A percentile compares a stretch with the other conserved stretches of the same genome.
Conservation (phyloP, 2,329 filamentous ascomycete species). For the Niveomyces coronatus region DNA sequence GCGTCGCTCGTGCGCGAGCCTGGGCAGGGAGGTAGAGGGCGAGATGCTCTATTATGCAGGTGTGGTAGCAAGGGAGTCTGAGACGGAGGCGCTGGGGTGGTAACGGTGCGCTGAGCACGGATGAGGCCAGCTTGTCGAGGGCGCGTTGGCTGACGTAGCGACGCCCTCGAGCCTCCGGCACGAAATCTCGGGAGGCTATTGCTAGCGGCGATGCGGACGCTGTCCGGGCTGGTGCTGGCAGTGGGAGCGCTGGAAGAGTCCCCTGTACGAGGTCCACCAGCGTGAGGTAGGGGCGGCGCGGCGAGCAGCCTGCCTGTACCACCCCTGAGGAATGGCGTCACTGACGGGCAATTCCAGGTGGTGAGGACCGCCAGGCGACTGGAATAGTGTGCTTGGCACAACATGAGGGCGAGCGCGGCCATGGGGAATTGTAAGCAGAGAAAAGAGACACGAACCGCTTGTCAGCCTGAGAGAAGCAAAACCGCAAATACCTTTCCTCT, state of each 20-base stretch:
- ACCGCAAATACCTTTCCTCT: no score
- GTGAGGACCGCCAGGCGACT: conserved; percentile 6
- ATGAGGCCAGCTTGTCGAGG: no score
- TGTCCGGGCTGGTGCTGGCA: no score
- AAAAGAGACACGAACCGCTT: background rate
- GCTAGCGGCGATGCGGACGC: no score
- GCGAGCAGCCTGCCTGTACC: background rate
- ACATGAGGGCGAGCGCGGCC: background rate
- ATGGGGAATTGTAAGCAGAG: background rate
- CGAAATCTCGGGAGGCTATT: no score
- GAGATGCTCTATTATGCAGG: background rate
- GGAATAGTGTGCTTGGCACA: conserved; percentile 6
- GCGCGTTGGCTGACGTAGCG: no score
- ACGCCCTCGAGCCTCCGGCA: no score
- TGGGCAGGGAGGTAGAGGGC: background rate
- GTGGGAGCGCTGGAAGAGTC: background rate
- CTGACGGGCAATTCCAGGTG: conserved; percentile 3
- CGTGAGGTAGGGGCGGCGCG: background rate
- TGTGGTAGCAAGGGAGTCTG: background rate
- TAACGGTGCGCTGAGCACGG: background rate
- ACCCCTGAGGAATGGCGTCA: no score
- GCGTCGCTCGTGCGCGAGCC: background rate
- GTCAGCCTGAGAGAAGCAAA: no score
- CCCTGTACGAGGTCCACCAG: background rate
- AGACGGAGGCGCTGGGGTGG: background rate